phyloP scores from a whole-genome alignment of 441 rosid species.

The Corymbia calophylla region DNA sequence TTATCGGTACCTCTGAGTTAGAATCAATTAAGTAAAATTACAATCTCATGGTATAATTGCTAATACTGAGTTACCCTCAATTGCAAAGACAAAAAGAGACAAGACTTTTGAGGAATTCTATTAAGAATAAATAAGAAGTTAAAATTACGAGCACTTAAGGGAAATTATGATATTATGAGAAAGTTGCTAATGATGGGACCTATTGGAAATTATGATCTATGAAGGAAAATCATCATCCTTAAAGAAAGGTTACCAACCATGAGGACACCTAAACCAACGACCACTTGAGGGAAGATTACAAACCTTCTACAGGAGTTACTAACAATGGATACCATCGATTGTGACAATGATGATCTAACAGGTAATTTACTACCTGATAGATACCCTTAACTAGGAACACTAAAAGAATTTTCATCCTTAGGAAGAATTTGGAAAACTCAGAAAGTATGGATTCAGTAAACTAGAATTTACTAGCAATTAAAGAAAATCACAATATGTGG shows the following conservation, averaged over 20 bases:
- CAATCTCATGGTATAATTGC: neutral
- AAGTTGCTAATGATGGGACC: neutral
- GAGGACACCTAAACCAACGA: neutral
- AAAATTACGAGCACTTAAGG: neutral
- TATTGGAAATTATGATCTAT: neutral
- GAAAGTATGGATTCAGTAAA: neutral
- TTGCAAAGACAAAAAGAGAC: neutral
- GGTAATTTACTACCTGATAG: neutral
- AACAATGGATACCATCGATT: neutral
- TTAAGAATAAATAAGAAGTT: neutral
- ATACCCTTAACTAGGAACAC: neutral
- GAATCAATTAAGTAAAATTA: neutral
- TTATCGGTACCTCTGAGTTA: neutral
- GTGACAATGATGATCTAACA: neutral
- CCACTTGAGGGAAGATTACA: neutral
- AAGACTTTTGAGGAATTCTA: neutral
- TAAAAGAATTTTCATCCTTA: neutral
- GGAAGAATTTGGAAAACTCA: neutral
- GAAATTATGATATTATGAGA: neutral
- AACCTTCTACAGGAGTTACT: neutral
- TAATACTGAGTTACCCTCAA: neutral
- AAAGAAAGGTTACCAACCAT: neutral
- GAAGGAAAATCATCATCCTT: neutral
- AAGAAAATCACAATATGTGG: neutral
- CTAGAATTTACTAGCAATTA: neutral